Conservation (phyloP, 2,329 filamentous ascomycete species). For the Pseudogymnoascus sp. region DNA sequence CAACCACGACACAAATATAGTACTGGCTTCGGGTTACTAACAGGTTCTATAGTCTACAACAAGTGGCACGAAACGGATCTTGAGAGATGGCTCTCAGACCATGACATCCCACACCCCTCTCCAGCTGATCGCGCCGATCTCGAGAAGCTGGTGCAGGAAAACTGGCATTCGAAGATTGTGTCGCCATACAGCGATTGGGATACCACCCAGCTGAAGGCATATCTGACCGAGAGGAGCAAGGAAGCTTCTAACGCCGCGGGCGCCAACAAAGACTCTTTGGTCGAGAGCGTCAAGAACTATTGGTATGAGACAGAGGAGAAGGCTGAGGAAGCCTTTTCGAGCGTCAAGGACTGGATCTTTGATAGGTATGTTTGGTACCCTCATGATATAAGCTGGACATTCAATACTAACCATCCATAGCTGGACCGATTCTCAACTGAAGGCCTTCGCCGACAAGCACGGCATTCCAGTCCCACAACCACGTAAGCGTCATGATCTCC, state of each 20-base stretch:
- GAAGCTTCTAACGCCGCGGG: slow-evolving; percentile 59
- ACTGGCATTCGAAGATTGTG: slow-evolving; percentile 75
- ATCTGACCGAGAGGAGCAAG: slow-evolving; percentile 62
- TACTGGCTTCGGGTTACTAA: slow-evolving; percentile 18
- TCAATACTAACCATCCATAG: slow-evolving; percentile 41
- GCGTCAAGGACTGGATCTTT: slow-evolving; percentile 83
- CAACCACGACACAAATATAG: not conserved
- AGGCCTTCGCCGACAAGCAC: slow-evolving; percentile 85
- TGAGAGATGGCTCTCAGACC: slow-evolving; percentile 90
- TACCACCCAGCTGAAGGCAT: slow-evolving; percentile 55
- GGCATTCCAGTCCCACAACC: slow-evolving; percentile 79
- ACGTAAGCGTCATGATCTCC: slow-evolving; percentile 71
- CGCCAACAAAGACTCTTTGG: slow-evolving; percentile 58
- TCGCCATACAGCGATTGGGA: slow-evolving; percentile 74
- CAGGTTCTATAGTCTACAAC: slow-evolving; percentile 66
- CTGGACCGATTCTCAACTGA: slow-evolving; percentile 89
- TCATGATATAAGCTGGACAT: slow-evolving; percentile 8
- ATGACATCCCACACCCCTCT: slow-evolving; percentile 84
- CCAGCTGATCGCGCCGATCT: slow-evolving; percentile 89
- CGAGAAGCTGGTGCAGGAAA: slow-evolving; percentile 78
- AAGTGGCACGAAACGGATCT: slow-evolving; percentile 98
- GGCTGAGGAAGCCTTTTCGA: slow-evolving; percentile 61
- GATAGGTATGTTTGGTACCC: slow-evolving; percentile 50
- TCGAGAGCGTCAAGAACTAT: slow-evolving; percentile 59
- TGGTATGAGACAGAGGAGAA: slow-evolving; percentile 78